A percentile compares a stretch with the other conserved stretches of the same genome.
Conservation (phyloP, 768 basidiomycete species). For the Leccinellum albellum region DNA sequence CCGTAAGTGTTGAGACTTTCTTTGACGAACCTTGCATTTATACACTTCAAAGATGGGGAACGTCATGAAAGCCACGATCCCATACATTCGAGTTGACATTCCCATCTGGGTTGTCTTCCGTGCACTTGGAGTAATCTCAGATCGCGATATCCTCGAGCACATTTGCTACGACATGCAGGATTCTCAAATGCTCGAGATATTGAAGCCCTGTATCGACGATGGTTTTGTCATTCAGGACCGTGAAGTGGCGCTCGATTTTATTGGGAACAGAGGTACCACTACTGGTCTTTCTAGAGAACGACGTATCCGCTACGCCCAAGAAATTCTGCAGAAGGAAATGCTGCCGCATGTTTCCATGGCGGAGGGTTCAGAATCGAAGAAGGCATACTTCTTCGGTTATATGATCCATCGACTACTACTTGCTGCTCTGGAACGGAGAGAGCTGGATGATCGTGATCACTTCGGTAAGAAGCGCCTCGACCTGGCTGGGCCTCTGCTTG, state of each 20-base stretch:
- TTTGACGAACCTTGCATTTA: background rate
- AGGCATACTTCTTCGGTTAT: conserved; percentile 99
- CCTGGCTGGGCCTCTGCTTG: conserved; percentile 90
- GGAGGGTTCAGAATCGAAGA: conserved; percentile 95
- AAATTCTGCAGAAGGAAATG: conserved; percentile 98
- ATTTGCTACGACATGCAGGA: conserved; percentile 99
- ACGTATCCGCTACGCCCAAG: conserved; percentile 93
- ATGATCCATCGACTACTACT: conserved; percentile 97
- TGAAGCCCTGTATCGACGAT: conserved; percentile 98
- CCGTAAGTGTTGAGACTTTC: conserved; percentile 46
- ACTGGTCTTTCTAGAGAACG: conserved; percentile 88
- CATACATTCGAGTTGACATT: conserved; percentile 97
- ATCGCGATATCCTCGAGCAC: conserved; percentile 95
- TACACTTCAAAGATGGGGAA: conserved; percentile 62
- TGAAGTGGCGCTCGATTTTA: conserved; percentile 95
- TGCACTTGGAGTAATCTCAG: conserved; percentile 94
- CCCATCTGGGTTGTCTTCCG: conserved; percentile 99
- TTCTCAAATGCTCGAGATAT: conserved; percentile 92
- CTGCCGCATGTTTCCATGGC: conserved; percentile 95
- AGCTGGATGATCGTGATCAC: conserved; percentile 98
- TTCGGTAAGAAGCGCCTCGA: conserved; percentile 98
- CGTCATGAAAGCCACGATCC: conserved; percentile 95
- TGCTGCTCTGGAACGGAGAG: conserved; percentile 90
- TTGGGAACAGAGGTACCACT: conserved; percentile 95
- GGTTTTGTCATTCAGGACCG: conserved; percentile 98